Conservation (phyloP, 1,139 yeast species). For the Suzukiozyma palmioleophila region DNA sequence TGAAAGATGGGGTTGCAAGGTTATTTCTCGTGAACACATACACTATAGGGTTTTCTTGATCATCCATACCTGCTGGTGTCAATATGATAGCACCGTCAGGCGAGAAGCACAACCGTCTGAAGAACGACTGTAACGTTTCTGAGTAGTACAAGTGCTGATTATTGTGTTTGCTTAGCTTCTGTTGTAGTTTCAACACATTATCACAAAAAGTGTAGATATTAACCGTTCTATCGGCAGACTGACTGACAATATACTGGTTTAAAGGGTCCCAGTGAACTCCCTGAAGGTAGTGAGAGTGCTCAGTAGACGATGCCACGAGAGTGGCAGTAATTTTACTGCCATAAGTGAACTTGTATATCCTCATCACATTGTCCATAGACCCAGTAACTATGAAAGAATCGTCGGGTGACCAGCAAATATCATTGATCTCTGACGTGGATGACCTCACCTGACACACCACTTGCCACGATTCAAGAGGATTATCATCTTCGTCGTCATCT, state of each 20-base stretch:
- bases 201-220: constrained; percentile 44
- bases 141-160: constrained; percentile 55
- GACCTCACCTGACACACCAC: constrained; percentile 41
- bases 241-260: constrained; percentile 74
- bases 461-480: constrained; percentile 68
- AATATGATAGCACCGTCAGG: constrained; percentile 84
- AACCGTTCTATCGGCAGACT: constrained; percentile 84
- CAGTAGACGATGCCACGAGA: constrained; percentile 58
- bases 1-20: constrained; percentile 67
- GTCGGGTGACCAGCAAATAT: constrained; percentile 88
- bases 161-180: constrained; percentile 22
- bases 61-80: constrained; percentile 72
- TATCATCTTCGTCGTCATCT: constrained; percentile 49
- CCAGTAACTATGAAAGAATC: constrained; percentile 75
- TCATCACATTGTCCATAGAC: constrained; percentile 80
- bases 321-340: constrained; percentile 49
- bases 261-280: constrained; percentile 96
- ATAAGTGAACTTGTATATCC: constrained; percentile 43
- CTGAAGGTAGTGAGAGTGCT: constrained; percentile 87
- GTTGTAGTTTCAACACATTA: constrained; percentile 7
- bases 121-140: constrained; percentile 85
- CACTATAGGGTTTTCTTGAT: constrained; percentile 40
- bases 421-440: constrained; percentile 76
- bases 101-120: constrained; percentile 77
- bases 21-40: constrained; percentile 73